phyloP scores from a whole-genome alignment of 352 stramenopile genomes.

The Globisporangium spinosum region DNA sequence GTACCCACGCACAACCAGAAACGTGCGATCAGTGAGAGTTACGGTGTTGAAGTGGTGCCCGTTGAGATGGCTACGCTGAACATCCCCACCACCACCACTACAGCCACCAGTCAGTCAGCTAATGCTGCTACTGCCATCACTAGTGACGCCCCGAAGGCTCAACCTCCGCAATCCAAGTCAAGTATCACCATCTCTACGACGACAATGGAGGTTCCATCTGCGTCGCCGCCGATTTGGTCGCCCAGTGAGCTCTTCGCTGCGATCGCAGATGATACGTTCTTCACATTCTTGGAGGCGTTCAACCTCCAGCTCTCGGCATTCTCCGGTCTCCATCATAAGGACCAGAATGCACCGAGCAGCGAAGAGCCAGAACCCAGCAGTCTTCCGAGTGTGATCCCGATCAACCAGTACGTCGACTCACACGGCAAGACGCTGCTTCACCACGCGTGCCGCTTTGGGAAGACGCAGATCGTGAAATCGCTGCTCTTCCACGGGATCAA shows the following conservation, averaged over 20 bases:
- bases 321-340: neutral
- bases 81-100: no score
- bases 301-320: slow-evolving; percentile 12
- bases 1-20: neutral
- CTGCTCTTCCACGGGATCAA: slow-evolving; percentile 53
- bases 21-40: slow-evolving; percentile 9
- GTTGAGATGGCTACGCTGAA: slow-evolving; percentile 6
- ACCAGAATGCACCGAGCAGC: neutral
- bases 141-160: neutral
- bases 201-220: neutral
- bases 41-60: slow-evolving; percentile 2
- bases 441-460: slow-evolving; percentile 49
- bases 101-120: neutral
- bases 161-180: neutral
- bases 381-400: slow-evolving; percentile 8
- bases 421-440: slow-evolving; percentile 63
- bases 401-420: slow-evolving; percentile 44
- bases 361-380: neutral
- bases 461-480: slow-evolving; percentile 48
- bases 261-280: slow-evolving; percentile 20
- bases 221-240: slow-evolving; percentile 4
- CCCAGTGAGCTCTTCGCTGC: slow-evolving; percentile 18
- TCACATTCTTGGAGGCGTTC: slow-evolving; percentile 19
- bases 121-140: neutral
- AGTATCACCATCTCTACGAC: neutral